Base-by-base conservation (phyloP, 805 yeast genomes). In the Cyberlindnera xishuangbannaensis region DNA sequence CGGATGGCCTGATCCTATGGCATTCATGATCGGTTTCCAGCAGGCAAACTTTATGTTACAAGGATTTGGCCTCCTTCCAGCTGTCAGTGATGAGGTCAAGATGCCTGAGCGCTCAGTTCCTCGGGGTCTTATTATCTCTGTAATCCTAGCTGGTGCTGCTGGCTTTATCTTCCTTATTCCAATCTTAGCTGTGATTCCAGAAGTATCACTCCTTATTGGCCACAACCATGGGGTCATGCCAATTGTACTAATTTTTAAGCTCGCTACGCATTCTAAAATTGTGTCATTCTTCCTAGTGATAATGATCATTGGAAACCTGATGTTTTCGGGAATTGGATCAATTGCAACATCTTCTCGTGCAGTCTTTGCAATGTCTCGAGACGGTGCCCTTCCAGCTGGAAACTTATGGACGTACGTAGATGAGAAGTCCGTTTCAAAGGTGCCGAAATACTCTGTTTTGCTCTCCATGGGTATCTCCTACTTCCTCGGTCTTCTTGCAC, bases 321-420 rank as follows among this genome's bases (percentile, higher is more conserved):
- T 81, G 8, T 83, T 83, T 55, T 86, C 85, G 22, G 81, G 87
- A 3, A 76, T 84, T 31, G 88, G 94, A 4, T 72, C 90, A 1
- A 65, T 82, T 22, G 83, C 92, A 2, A 80, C 94, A 0, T 83
- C 87, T 3, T 82, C 92, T 3, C 71, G 94, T 67, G 71, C 80
- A n/a, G 83, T 86, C 0, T 83, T 73, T 53, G 81, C 85, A 17
- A 77, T 84, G 60, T 85, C 90, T 33, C 71, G 95, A 60, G 95
- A 84, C 54, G 83, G 78, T 23, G 95, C 87, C 0, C 57, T 84
- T 27, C 94, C 94, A 2, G 72, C 64, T 45, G 70, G 74, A 35
- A 64, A 70, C 10, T 46, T 71, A 12, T 83, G 88, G 86, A 69
- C 76, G 4, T 69, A 70, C 45, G 83, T 84, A 26, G 79, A 78